These are phyloP conservation scores for Mycena citricolor DNA, from an alignment of 1,284 basidiomycete genomes.

Conservation along the genomic window DNA sequence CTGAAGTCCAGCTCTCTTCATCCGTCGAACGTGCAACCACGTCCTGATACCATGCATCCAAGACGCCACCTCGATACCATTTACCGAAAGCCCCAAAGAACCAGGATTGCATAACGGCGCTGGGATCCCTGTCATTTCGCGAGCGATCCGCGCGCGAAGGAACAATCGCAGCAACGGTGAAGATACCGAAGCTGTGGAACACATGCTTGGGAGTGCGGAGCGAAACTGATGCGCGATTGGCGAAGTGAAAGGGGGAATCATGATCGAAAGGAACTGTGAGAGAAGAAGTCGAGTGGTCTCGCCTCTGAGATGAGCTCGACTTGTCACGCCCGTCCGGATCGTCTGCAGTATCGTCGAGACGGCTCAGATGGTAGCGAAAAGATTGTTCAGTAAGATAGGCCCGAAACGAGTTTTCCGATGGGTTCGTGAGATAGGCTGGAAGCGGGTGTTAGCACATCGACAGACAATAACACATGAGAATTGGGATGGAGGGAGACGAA, in stretches of 20 bases:
- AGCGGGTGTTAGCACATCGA: conserved; percentile 22
- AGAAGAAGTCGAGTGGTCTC: conserved; percentile 28
- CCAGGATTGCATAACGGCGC: conserved; percentile 73
- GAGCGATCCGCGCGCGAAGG: conserved; percentile 38
- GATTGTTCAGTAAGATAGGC: conserved; percentile 94
- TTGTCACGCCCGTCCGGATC: conserved; percentile 41
- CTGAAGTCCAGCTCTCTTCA: conserved; percentile 72
- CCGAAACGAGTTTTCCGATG: conserved; percentile 88
- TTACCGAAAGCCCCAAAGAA: conserved; percentile 85
- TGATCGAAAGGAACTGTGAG: conserved; percentile 39
- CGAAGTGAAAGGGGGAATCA: conserved; percentile 77
- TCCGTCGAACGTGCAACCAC: conserved; percentile 63
- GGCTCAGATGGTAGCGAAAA: conserved; percentile 89
- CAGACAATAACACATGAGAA: conserved; percentile 12
- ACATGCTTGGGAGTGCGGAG: conserved; percentile 92
- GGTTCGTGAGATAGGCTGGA: conserved; percentile 90
- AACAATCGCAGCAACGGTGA: conserved; percentile 81
- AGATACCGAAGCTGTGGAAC: conserved; percentile 80
- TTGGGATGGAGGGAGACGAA: conserved; percentile 15
- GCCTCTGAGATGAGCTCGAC: conserved; percentile 36
- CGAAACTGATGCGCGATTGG: conserved; percentile 87
- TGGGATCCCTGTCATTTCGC: conserved; percentile 39
- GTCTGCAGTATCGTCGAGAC: conserved; percentile 71
- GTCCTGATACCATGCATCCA: conserved; percentile 71
- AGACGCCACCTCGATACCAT: conserved; percentile 80